Percentiles rank a stretch among this genome's conserved stretches.
phyloP scores from a whole-genome alignment of 768 basidiomycete species.

The Fomitopsis serialis region DNA sequence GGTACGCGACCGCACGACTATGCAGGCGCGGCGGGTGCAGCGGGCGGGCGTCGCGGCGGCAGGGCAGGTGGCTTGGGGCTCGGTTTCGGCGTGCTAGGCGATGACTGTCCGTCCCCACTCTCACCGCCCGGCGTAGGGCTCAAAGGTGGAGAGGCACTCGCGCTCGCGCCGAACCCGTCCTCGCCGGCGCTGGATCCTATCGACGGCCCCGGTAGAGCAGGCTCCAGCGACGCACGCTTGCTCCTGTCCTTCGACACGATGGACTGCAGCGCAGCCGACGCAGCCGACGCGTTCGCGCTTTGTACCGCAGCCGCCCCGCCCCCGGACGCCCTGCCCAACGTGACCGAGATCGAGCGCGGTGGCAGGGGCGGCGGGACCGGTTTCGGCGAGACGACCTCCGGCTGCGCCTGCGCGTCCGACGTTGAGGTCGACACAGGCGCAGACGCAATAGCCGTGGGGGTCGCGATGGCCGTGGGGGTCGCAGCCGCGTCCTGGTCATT shows the following conservation, averaged over 20 bases:
- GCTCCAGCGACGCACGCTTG: slow-evolving; percentile 19
- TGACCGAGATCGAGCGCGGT: slow-evolving; percentile 31
- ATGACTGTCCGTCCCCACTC: background rate
- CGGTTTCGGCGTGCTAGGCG: background rate
- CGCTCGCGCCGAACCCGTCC: background rate
- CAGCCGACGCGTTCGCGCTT: slow-evolving; percentile 28
- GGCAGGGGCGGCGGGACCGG: slow-evolving; percentile 41
- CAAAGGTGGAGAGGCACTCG: too few relatives aligned
- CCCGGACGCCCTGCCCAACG: slow-evolving; percentile 25
- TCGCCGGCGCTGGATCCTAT: background rate
- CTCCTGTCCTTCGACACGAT: slow-evolving; percentile 38
- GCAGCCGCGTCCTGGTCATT: slow-evolving; percentile 15
- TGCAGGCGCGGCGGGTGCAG: background rate
- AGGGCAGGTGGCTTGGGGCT: slow-evolving; percentile 12
- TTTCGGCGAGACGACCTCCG: slow-evolving; percentile 10
- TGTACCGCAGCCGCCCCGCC: slow-evolving; percentile 6
- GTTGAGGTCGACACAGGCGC: background rate
- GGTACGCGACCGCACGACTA: background rate
- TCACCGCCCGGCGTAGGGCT: too few relatives aligned
- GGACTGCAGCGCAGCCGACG: slow-evolving; percentile 52
- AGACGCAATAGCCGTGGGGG: background rate
- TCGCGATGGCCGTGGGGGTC: background rate
- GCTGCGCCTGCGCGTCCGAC: slow-evolving; percentile 1
- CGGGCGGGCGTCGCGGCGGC: slow-evolving; percentile 13
- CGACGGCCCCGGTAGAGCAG: background rate